These are phyloP conservation scores for Monotropa hypopitys DNA, from an alignment of 179 eudicot genomes.

Conservation along the genomic window DNA sequence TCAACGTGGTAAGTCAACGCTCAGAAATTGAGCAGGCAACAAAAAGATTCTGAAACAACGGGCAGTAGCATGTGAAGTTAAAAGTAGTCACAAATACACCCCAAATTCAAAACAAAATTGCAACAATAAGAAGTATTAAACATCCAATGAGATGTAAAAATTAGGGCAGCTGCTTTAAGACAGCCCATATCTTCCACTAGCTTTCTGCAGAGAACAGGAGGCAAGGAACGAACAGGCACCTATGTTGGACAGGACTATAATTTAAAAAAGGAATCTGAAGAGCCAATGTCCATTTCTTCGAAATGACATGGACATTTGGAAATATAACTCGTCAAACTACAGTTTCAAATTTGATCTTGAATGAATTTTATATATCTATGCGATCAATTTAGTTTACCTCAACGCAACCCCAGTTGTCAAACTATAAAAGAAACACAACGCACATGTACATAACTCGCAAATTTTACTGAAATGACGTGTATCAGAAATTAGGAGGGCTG, in stretches of 20 bases:
- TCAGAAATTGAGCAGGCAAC: neutral
- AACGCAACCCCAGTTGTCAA: neutral
- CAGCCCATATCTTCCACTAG: neutral
- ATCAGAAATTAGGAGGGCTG: neutral
- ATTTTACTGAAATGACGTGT: neutral
- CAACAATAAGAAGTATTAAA: neutral
- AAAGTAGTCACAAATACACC: neutral
- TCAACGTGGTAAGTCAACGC: neutral
- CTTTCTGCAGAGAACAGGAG: neutral
- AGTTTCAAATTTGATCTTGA: neutral
- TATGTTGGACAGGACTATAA: neutral
- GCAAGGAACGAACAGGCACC: neutral
- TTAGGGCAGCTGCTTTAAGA: neutral
- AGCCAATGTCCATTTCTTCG: neutral
- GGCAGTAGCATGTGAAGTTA: neutral
- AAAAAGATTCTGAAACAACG: neutral
- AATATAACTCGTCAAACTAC: neutral
- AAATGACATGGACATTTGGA: neutral
- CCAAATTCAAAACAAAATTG: neutral
- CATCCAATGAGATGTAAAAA: neutral
- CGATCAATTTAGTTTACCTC: neutral
- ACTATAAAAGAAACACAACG: neutral
- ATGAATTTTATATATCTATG: neutral
- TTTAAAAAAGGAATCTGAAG: neutral
- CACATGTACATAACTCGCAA: no score